Base-by-base conservation (phyloP, 2,329 filamentous ascomycete genomes). In the Fusarium guadeloupense region DNA sequence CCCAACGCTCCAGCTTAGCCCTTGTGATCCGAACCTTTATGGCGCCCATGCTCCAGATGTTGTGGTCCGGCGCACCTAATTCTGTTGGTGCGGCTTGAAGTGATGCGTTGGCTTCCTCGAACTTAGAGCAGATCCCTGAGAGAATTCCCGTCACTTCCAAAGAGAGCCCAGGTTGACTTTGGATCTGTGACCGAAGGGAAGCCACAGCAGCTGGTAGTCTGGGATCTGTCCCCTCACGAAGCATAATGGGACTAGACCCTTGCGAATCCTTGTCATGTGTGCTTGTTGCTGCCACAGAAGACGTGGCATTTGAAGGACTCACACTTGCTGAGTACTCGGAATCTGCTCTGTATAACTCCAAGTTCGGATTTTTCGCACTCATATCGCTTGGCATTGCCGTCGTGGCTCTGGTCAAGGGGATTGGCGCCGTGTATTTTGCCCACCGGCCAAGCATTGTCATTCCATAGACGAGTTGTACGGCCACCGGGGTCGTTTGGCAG, bases 371-470 rank as follows among this genome's bases (percentile, higher is more conserved):
- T 13, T 59, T 50, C 13, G 62, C 64, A 8, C 66, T 70, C 2
- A 61, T 60, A 28, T 72, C 67, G 6, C 42, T 37, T 0, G 71
- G 70, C 68, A 74, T 73, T 1, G 69, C 55, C 5, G 64, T 64
- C 6, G 58, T 58, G 0, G 66, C 56, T 9, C 59, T 61, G 13
- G 66, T 71, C 34, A 75, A 54, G 0, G 71, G 68, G 19, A 75
- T 75, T 0, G 77, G 77, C 0, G 75, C 76, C 0, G 79, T 73
- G 0, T 83, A 72, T 37, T 81, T 81, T 6, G 80, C 78, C 81
- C 81, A 84, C 7, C 82, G 76, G 2, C 80, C 77, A 1, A 84
- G 73, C 76, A 83, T 81, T 5, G 76, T 80, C 35, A 82, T 70
- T n/a, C 77, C 78, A 46, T 83, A 82, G 4, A 84, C 76, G 0